These are phyloP conservation scores for Ophiocordyceps camponoti-saundersi DNA, from an alignment of 2,329 filamentous ascomycete species.

Conservation along the genomic window DNA sequence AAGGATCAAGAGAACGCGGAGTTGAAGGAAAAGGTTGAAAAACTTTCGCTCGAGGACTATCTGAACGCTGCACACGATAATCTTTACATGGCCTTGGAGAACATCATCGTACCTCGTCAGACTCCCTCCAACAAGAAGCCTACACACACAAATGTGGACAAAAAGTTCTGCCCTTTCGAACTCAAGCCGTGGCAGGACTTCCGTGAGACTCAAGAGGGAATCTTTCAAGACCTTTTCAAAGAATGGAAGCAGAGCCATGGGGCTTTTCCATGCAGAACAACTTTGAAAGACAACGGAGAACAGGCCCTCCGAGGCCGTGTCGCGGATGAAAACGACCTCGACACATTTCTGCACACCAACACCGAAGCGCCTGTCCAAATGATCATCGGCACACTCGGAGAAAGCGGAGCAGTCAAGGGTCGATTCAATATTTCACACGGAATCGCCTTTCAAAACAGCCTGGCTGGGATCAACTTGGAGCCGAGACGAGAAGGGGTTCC, in stretches of 20 bases:
- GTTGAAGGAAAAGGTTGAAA: no score
- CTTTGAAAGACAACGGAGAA: neutral
- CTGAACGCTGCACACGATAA: no score
- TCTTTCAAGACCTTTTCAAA: neutral
- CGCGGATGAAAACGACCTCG: neutral
- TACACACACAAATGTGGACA: neutral
- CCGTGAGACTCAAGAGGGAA: neutral
- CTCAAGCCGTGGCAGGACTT: neutral
- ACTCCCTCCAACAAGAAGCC: no score
- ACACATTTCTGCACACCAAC: neutral
- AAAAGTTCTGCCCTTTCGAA: neutral
- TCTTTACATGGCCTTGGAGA: no score
- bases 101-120: no score
- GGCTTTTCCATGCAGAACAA: neutral
- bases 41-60: no score
- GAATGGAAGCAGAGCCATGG: neutral
- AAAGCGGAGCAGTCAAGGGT: neutral
- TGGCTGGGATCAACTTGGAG: no score
- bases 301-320: neutral
- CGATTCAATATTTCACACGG: neutral
- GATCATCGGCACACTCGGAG: neutral
- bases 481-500: no score
- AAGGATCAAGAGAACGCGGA: no score
- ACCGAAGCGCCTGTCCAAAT: neutral
- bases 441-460: neutral